Evolutionary conservation across 176 grass and related monocot species (phyloP).

Genomic region (Aegilops speltoides): DNA sequence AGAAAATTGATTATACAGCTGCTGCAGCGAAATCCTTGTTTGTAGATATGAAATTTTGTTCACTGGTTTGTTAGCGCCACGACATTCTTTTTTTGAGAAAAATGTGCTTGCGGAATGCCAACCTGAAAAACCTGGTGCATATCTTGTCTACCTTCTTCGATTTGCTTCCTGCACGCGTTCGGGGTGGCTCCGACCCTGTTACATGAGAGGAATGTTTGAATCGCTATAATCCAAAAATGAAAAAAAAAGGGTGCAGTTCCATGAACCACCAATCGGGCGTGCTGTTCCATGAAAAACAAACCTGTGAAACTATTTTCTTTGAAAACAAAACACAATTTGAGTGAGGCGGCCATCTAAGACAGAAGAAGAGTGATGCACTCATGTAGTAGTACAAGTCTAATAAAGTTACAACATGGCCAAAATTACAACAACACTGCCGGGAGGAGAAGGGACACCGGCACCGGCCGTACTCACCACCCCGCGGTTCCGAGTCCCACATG

Average conservation of each 20-base stretch:
- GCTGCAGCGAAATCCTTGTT: not conserved
- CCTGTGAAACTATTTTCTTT: too few relatives aligned
- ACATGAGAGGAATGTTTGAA: not conserved
- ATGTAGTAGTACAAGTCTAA: too few relatives aligned
- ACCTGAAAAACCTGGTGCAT: slow-evolving; percentile 15
- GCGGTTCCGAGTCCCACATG: not conserved
- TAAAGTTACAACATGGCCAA: too few relatives aligned
- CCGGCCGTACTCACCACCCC: not conserved
- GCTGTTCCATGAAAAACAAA: too few relatives aligned
- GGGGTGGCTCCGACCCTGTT: not conserved
- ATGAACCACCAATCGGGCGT: not conserved
- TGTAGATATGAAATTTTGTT: not conserved
- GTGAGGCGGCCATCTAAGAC: too few relatives aligned
- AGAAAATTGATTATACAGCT: not conserved
- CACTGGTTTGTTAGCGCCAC: not conserved
- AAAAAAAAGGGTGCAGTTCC: not conserved
- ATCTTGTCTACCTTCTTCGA: not conserved
- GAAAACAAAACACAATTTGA: too few relatives aligned
- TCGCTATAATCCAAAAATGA: not conserved
- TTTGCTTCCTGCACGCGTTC: not conserved
- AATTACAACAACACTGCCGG: too few relatives aligned
- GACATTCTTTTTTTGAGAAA: not conserved
- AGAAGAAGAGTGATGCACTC: too few relatives aligned
- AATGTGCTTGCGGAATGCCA: not conserved
- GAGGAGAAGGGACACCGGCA: too few relatives aligned